Evolutionary conservation across 192 early-diverging fungal genomes (phyloP), one percentile per base, ranked within the genome.

Genomic region (Coemansia sp.): DNA sequence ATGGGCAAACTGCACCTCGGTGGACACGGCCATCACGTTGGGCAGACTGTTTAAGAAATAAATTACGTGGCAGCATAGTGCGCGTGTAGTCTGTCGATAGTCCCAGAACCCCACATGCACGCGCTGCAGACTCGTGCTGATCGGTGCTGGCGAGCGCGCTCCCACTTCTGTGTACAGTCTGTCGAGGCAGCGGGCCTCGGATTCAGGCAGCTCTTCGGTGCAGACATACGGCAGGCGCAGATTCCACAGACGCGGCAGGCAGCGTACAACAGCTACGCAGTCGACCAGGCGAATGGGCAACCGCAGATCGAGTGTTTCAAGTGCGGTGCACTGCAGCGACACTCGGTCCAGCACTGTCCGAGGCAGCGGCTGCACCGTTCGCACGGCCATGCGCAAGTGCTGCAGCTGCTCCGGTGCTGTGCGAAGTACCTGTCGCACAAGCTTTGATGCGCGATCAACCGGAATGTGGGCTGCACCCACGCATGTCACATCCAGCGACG

Each of bases 21-120:
- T 14, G 8, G 57, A n/a, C 4, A 59, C 16, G 3, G 16, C 23
- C 57, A 7, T 55, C 14, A 72, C 54, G n/a, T 12, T 27, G 5
- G 53, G 58, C 31, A 61, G n/a, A 0, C 11, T 27, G 16, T 27
- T 52, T 39, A 26, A 22, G 9, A 50, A 61, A 12, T 19, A 29
- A 25, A 56, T 51, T 16, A 57, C 31, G 19, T 64, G 63, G 58
- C 50, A 59, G 39, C 49, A 55, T 23, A 72, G 31, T 7, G 69
- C 50, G 7, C 58, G 39, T 6, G 53, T 14, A 17, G 51, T 22
- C 51, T 72, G 69, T 1, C 57, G 62, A 21, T 60, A 61, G 54
- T 65, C 64, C 69, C 63, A 72, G 26, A 72, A 72, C 11, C 69
- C 69, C 58, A 72, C 38, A 3, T 59, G 47, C 43, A 65, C 7